phyloP scores from a whole-genome alignment of 1,284 basidiomycete species.

The Ustilago cynodontis region DNA sequence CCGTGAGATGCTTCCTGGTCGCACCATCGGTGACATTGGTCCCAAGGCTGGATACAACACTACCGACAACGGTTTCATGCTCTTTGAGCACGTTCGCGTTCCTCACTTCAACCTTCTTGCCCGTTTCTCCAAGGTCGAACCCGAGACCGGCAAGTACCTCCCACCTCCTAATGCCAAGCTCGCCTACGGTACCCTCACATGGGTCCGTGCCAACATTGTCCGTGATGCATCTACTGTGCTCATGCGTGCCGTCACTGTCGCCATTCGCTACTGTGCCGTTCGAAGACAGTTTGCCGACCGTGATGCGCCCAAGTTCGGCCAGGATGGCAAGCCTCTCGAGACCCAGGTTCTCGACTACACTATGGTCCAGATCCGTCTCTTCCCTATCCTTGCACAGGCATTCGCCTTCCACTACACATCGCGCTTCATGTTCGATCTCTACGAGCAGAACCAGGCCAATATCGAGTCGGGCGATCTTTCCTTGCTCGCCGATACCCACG shows the following conservation, averaged over 20 bases:
- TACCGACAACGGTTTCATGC: conserved; percentile 69
- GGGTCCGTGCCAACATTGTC: conserved; percentile 70
- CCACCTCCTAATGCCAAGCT: conserved; percentile 59
- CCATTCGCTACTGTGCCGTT: conserved; percentile 71
- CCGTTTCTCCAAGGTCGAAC: conserved; percentile 68
- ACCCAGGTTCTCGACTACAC: conserved; percentile 71
- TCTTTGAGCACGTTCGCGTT: conserved; percentile 63
- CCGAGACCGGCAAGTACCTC: conserved; percentile 59
- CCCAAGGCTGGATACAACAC: conserved; percentile 69
- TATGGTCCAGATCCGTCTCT: conserved; percentile 70
- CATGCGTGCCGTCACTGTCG: conserved; percentile 69
- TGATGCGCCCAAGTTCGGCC: conserved; percentile 69
- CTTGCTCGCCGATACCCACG: conserved; percentile 70
- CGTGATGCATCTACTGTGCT: conserved; percentile 67
- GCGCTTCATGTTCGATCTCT: conserved; percentile 69
- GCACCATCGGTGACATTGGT: conserved; percentile 70
- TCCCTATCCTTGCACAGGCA: conserved; percentile 71
- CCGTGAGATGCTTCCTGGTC: conserved; percentile 69
- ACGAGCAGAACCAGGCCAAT: conserved; percentile 67
- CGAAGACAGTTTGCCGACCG: conserved; percentile 71
- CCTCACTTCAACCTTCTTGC: conserved; percentile 71
- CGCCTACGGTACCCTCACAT: conserved; percentile 59
- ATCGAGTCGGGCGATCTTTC: conserved; percentile 70
- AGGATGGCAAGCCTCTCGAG: conserved; percentile 68
- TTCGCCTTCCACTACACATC: conserved; percentile 71